These are phyloP conservation scores for Beauveria sp. DNA, from an alignment of 2,329 filamentous ascomycete genomes.

Conservation along the genomic window DNA sequence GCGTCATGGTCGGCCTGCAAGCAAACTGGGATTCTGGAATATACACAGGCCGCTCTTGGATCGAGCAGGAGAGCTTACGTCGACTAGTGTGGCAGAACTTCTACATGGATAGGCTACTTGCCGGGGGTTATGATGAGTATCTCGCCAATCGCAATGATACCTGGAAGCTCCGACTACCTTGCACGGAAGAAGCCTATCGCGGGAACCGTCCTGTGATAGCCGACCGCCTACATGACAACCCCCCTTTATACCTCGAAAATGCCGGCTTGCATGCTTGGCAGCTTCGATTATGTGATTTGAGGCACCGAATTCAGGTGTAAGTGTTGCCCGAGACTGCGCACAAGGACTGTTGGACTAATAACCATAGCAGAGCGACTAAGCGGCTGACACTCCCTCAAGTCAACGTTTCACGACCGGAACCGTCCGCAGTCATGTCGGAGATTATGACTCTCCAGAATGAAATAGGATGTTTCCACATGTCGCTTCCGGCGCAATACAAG, in stretches of 20 bases:
- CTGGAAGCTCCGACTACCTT: conserved; percentile 31
- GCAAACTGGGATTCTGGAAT: conserved; percentile 30
- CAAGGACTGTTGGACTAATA: background rate
- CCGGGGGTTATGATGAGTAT: conserved; percentile 33
- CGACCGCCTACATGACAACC: conserved; percentile 24
- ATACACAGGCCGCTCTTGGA: conserved; percentile 21
- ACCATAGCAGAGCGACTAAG: conserved; percentile 10
- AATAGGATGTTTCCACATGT: conserved; percentile 28
- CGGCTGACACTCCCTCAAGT: conserved; percentile 18
- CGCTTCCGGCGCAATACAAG: conserved; percentile 25
- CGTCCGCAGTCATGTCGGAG: conserved; percentile 29
- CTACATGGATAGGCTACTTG: conserved; percentile 29
- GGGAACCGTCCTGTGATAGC: conserved; percentile 23
- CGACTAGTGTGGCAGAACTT: conserved; percentile 33
- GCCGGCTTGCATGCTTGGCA: conserved; percentile 27
- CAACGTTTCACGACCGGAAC: conserved; percentile 21
- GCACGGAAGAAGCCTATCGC: conserved; percentile 25
- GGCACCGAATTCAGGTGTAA: conserved; percentile 30
- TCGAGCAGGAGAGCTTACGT: conserved; percentile 28
- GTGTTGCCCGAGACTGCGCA: conserved; percentile 6
- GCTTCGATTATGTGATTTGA: conserved; percentile 27
- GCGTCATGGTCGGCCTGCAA: conserved; percentile 31
- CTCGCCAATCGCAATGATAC: conserved; percentile 28
- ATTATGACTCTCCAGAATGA: conserved; percentile 30
- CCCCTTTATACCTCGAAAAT: conserved; percentile 16